Evolutionary conservation across 2,329 filamentous ascomycete genomes (phyloP), one percentile per base, ranked within the genome.

Genomic region (Aureobasidium mangrovei): DNA sequence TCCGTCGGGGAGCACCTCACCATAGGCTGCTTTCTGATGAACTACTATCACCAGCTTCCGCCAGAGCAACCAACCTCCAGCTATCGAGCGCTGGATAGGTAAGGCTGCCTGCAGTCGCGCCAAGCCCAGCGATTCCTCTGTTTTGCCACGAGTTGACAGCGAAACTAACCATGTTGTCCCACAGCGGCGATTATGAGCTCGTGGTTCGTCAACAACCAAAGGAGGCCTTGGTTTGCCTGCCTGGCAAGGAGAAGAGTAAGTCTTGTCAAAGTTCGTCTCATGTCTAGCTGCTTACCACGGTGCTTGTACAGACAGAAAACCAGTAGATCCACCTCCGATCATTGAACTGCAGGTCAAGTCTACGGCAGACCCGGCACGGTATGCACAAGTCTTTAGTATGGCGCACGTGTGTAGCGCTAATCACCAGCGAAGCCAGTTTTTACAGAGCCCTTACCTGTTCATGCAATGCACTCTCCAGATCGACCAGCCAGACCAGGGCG

Each of bases 251-350:
- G 65, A 89, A 89, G 75, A 80, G 84, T 86, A 70, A 52, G 69
- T 61, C 6, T 26, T 8, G 4, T 35, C 29, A 12, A 28, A 8
- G 24, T 35, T 18, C 5, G 5, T 29, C n/a, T 31, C 18, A 53
- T 35, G 53, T 28, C 29, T 46, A 7, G 12, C 33, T 39, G 41
- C 41, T 54, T 10, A 45, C 18, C 27, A 12, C 42, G 36, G 9
- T 55, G 48, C 31, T 54, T 33, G 31, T 45, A 24, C 66, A 87
- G 86, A 88, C 64, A 84, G 89, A 61, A 94, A 94, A 69, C 88
- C 89, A 6, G 82, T 95, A 63, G 89, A 95, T 67, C 89, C 91
- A 49, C 89, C 89, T 9, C 89, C 89, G 40, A 87, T 95, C 62
- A 75, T 95, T 43, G 83, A 91, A 70, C 77, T 95, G 44, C 69